These are phyloP conservation scores for Curvularia eragrostidis DNA, from an alignment of 2,329 filamentous ascomycete genomes.

Conservation along the genomic window DNA sequence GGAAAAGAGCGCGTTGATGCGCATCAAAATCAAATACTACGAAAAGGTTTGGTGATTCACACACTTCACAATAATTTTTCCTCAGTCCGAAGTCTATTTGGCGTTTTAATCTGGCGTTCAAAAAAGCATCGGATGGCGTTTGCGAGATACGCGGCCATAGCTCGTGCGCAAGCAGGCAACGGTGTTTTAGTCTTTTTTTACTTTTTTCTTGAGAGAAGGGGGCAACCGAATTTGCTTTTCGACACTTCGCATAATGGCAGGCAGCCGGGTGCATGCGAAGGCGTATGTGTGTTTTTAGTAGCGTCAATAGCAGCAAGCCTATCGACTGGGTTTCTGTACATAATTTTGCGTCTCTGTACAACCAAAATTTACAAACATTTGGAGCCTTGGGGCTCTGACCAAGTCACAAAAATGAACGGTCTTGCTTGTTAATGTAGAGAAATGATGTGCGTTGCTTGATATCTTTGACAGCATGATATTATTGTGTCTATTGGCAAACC, in stretches of 20 bases:
- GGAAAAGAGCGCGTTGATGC: slow-evolving; percentile 27
- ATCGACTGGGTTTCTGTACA: slow-evolving; percentile 22
- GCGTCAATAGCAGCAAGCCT: neutral
- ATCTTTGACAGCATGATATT: neutral
- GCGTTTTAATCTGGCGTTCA: slow-evolving; percentile 17
- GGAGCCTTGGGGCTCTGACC: slow-evolving; percentile 17
- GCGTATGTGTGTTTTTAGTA: neutral
- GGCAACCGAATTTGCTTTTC: slow-evolving; percentile 9
- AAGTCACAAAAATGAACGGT: neutral
- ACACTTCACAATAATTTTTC: slow-evolving; percentile 11
- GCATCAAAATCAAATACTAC: slow-evolving; percentile 17
- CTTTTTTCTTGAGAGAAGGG: neutral
- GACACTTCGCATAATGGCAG: neutral
- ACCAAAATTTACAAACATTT: slow-evolving; percentile 32
- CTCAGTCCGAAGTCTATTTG: neutral
- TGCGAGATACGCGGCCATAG: slow-evolving; percentile 8
- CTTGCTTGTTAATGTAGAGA: neutral
- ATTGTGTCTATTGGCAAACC: neutral
- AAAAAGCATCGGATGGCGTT: slow-evolving; percentile 21
- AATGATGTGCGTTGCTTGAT: neutral
- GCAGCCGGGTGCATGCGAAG: neutral
- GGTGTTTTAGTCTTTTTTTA: slow-evolving; percentile 3
- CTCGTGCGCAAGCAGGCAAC: neutral
- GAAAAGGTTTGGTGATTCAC: slow-evolving; percentile 24
- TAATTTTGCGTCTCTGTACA: slow-evolving; percentile 29